A percentile compares a stretch with the other conserved stretches of the same genome.
phyloP scores from a whole-genome alignment of 2,329 filamentous ascomycete genomes.

The Uncinocarpus reesii region DNA sequence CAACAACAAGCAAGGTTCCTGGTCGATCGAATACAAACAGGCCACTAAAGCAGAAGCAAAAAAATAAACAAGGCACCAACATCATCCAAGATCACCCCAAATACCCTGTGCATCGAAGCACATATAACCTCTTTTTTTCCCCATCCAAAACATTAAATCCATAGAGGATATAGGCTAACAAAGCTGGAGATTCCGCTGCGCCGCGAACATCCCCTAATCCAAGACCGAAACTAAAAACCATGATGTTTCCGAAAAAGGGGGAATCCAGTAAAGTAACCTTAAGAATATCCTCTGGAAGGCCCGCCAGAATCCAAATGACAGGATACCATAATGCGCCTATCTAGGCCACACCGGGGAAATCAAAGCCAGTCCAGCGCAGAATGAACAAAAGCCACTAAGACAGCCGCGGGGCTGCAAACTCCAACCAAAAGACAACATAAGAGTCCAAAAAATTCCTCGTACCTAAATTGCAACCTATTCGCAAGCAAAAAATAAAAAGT shows the following conservation, averaged over 20 bases:
- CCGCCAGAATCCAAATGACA: slow-evolving; percentile 6
- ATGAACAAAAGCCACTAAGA: not conserved
- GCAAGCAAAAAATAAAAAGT: not conserved
- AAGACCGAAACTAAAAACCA: not conserved
- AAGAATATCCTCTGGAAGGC: not conserved
- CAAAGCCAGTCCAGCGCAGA: not conserved
- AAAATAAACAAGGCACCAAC: not conserved
- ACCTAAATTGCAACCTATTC: not conserved
- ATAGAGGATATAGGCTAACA: slow-evolving; percentile 4
- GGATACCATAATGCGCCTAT: slow-evolving; percentile 8
- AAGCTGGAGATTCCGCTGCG: slow-evolving; percentile 1
- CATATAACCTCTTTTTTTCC: slow-evolving; percentile 4
- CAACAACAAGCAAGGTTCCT: not conserved
- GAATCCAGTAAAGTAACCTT: not conserved
- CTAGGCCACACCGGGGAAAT: slow-evolving; percentile 2
- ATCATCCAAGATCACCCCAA: slow-evolving; percentile 7
- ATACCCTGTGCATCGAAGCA: slow-evolving; percentile 5
- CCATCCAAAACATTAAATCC: slow-evolving; percentile 12
- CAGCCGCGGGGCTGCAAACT: not conserved
- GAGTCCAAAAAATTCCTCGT: not conserved
- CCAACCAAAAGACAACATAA: not conserved
- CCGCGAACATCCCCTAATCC: slow-evolving; percentile 7
- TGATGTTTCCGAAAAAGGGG: slow-evolving; percentile 1
- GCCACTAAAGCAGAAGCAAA: not conserved
- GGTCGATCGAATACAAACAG: not conserved